phyloP scores from a whole-genome alignment of 2,329 filamentous ascomycete genomes.

The Trichoderma guizhouense region DNA sequence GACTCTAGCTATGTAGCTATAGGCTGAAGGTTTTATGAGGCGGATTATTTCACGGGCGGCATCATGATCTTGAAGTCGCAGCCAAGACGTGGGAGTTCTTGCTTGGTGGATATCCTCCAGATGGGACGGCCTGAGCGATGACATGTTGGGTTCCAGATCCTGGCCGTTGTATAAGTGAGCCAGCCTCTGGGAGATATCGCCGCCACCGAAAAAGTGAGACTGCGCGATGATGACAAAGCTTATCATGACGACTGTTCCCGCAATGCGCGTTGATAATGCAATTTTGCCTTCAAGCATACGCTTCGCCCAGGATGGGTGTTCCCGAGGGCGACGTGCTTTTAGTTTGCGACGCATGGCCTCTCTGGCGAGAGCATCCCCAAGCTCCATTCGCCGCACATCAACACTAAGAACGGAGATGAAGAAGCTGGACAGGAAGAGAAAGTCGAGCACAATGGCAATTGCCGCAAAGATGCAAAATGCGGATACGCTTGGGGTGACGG shows the following conservation, averaged over 20 bases:
- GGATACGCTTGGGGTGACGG: conserved; percentile 67
- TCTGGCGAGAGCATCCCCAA: conserved; percentile 67
- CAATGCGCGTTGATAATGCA: conserved; percentile 68
- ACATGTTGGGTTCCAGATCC: conserved; percentile 24
- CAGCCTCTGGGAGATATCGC: conserved; percentile 38
- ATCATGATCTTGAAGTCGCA: conserved; percentile 73
- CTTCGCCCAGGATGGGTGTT: conserved; percentile 49
- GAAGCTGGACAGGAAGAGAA: conserved; percentile 75
- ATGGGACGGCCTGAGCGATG: conserved; percentile 36
- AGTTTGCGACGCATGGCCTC: conserved; percentile 44
- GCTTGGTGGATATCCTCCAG: conserved; percentile 68
- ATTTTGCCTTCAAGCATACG: conserved; percentile 61
- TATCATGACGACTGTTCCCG: conserved; percentile 69
- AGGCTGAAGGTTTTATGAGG: conserved; percentile 67
- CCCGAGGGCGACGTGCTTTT: conserved; percentile 24
- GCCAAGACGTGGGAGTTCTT: conserved; percentile 72
- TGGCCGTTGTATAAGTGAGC: conserved; percentile 25
- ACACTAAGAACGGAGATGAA: conserved; percentile 77
- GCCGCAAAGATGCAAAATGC: conserved; percentile 75
- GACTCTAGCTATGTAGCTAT: conserved; percentile 70
- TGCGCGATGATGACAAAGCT: conserved; percentile 71
- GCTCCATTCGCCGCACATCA: conserved; percentile 71
- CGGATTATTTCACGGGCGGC: conserved; percentile 73
- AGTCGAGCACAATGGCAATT: conserved; percentile 72
- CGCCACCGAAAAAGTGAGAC: conserved; percentile 71